Base-by-base conservation (phyloP, 23 red algal genomes). In the Gracilaria caudata region DNA sequence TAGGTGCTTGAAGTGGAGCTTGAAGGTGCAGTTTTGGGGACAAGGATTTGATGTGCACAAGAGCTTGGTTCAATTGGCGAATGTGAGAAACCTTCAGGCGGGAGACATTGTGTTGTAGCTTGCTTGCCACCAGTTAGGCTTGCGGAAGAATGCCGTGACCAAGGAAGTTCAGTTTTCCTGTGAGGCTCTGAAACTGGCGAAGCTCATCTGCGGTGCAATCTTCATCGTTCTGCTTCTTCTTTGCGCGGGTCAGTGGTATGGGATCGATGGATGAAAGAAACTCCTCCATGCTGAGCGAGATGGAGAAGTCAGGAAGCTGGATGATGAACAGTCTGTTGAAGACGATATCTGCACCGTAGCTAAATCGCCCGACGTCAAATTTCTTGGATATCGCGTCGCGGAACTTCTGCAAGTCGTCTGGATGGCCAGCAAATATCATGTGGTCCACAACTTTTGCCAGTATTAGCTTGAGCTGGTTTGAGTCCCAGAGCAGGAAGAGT, bases 361-460 rank as follows among this genome's bases (percentile, higher is more conserved):
- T 32, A 39, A 84, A 84, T 26, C 80, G n/a, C 19, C 59, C 80
- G 9, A 84, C 58, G 2, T 40, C 7, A 38, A 84, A 84, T 44
- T 37, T 54, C 68, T 0, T 19, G 19, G 80, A 68, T 11, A 84
- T 26, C 0, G 21, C 6, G 8, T 65, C 61, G 0, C 10, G 7
- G 0, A 86, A 86, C 12, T 46, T 3, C 8, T 86, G 41, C 23
- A 71, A 20, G 1, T 71, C 14, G 0, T 20, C 24, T 37, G 6
- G 14, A 4, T 9, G 11, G 30, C 64, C 81, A 13, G 44, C 81
- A 25, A 86, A 9, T 35, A 73, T 16, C 58, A 86, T 68, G 36
- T 73, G 64, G 53, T 86, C 81, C 9, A 86, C 81, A n/a, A 84
- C 80, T 39, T 84, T 84, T 33, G 80, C 80, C 20, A 84, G 59